Base-by-base conservation (phyloP, 345 rosid species). In the Garcia nutans region DNA sequence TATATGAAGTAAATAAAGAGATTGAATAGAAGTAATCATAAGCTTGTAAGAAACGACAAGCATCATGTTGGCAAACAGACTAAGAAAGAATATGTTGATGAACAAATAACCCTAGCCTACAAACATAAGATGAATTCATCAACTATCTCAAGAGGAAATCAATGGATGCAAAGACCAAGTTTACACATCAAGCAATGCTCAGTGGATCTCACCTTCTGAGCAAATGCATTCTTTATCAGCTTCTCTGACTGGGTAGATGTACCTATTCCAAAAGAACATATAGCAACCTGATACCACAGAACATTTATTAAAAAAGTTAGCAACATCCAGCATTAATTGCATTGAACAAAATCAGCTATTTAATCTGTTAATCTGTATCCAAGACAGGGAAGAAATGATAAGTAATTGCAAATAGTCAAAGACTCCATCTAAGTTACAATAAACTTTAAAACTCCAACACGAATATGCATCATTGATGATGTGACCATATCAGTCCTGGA, bases 191-290 rank as follows among this genome's bases (percentile, higher is more conserved):
- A 45, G 41, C 23, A 56, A 22, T 58, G 50, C 15, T 72, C 50
- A 74, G 65, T 44, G 23, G 68, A 59, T 65, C 79, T 76, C 81
- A 91, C 94, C 94, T 91, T 88, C 77, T 72, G 84, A 81, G 86
- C 74, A 77, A 88, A 78, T 56, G 84, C 82, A 67, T 88, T 86
- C 70, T 79, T 84, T 79, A 85, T 75, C 56, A 82, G 81, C 79
- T 82, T 84, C 78, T 54, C 86, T 60, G 76, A 62, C 81, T 74
- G 68, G n/a, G 73, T 71, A 60, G 69, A 72, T 70, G 77, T 61
- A 68, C 65, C 72, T 71, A 57, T 70, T 83, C 71, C 84, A 68
- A 76, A 70, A 79, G 81, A 44, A 77, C 56, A 74, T 73, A 78
- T 76, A 44, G 80, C 72, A 72, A 47, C 89, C 97, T 93, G 82